Percentiles rank a stretch among this genome's conserved stretches.
Conservation (phyloP, 192 early-diverging fungal species). For the Gryganskiella cystojenkinii region DNA sequence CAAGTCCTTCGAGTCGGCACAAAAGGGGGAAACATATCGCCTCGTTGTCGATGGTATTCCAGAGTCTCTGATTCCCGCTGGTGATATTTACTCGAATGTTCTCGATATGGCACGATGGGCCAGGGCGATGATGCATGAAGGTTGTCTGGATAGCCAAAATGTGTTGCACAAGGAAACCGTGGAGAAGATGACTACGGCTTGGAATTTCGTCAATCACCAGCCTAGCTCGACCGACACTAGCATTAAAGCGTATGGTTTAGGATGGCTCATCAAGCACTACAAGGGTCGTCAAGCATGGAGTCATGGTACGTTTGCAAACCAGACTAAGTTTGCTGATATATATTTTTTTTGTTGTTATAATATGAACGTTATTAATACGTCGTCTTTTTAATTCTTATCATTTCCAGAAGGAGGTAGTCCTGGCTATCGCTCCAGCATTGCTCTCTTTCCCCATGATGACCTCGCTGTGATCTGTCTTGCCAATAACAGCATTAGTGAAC, state of each 20-base stretch:
- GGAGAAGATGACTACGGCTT: background rate
- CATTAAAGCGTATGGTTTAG: constrained; percentile 17
- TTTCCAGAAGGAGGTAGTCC: constrained; percentile 8
- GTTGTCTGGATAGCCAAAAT: background rate
- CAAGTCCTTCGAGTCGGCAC: background rate
- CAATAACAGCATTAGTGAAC: constrained; percentile 9
- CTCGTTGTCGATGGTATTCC: background rate
- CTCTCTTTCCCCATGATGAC: constrained; percentile 20
- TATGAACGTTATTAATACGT: no score
- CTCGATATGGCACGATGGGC: background rate
- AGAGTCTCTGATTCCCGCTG: background rate
- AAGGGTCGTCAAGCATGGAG: constrained; percentile 7
- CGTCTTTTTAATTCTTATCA: no score
- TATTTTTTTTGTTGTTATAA: constrained; percentile 13
- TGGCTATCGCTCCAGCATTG: constrained; percentile 11
- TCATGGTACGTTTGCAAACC: constrained; percentile 20
- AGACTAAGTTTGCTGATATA: constrained; percentile 6
- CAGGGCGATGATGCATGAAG: background rate
- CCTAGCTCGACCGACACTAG: constrained; percentile 12
- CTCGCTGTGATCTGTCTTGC: constrained; percentile 19
- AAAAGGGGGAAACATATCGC: background rate
- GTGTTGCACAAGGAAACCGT: constrained; percentile 6
- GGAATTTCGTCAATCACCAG: constrained; percentile 7
- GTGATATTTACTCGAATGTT: constrained; percentile 3
- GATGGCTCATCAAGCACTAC: constrained; percentile 26